Conservation (phyloP, 306 rosid genomes). For the Amphicarpaea edgeworthii region DNA sequence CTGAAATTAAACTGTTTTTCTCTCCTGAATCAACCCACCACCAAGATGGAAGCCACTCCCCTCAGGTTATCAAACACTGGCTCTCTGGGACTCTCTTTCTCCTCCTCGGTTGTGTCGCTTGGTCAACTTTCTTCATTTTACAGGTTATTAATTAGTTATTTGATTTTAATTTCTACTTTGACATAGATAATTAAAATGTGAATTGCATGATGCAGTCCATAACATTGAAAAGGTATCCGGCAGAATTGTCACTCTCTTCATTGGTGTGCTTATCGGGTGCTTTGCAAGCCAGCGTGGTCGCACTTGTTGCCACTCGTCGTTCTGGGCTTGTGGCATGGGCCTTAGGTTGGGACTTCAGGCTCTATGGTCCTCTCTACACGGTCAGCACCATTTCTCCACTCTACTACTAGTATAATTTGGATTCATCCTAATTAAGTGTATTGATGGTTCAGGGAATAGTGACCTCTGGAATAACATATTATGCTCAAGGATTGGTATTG, state of each 20-base stretch:
- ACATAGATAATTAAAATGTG: neutral
- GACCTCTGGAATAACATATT: conserved; percentile 67
- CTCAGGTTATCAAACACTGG: conserved; percentile 44
- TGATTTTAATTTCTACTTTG: neutral
- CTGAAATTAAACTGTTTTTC: conserved; percentile 52
- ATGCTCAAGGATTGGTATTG: conserved; percentile 73
- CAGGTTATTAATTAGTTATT: conserved; percentile 36
- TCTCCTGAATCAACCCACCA: conserved; percentile 41
- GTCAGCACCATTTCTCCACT: no score
- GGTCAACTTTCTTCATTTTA: conserved; percentile 56
- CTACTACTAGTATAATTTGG: no score
- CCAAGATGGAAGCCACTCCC: conserved; percentile 29
- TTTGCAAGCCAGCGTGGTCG: conserved; percentile 58
- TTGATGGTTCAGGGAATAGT: conserved; percentile 59
- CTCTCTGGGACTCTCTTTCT: conserved; percentile 51
- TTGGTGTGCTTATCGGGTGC: conserved; percentile 70
- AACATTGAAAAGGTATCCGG: conserved; percentile 70
- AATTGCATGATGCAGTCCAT: conserved; percentile 63
- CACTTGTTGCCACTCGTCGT: conserved; percentile 56
- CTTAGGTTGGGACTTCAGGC: conserved; percentile 67
- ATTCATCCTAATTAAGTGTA: no score
- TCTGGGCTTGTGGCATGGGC: conserved; percentile 58
- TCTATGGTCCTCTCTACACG: conserved; percentile 68
- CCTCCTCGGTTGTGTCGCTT: conserved; percentile 46
- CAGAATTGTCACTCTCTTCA: conserved; percentile 63